Conservation (phyloP, 2,329 filamentous ascomycete species). For the Diaporthe citri region DNA sequence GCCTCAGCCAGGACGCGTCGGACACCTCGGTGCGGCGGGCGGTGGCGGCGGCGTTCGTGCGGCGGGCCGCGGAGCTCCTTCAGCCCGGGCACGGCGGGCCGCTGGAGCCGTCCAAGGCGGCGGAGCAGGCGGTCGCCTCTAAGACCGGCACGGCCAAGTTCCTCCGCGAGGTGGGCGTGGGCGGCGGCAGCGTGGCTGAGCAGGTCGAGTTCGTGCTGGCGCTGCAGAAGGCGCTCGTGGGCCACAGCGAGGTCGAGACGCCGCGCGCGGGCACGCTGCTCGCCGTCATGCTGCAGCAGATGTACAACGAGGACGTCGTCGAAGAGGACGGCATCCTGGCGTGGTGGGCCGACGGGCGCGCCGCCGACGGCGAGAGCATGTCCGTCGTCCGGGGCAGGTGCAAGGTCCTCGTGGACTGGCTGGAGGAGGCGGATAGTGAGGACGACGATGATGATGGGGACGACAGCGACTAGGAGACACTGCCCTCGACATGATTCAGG, state of each 20-base stretch:
- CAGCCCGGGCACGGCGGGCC: constrained; percentile 60
- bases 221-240: constrained; percentile 82
- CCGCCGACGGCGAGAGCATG: constrained; percentile 77
- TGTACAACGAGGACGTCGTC: constrained; percentile 86
- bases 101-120: constrained; percentile 73
- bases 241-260: constrained; percentile 65
- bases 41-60: constrained; percentile 86
- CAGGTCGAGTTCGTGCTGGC: constrained; percentile 89
- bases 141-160: constrained; percentile 68
- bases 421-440: constrained; percentile 81
- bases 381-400: constrained; percentile 78
- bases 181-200: constrained; percentile 76
- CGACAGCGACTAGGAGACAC: constrained; percentile 36
- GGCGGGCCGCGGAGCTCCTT: constrained; percentile 79
- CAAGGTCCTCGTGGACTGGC: constrained; percentile 84
- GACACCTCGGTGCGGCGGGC: constrained; percentile 90
- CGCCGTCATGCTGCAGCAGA: constrained; percentile 82
- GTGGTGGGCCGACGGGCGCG: constrained; percentile 87
- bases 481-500: not conserved
- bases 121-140: constrained; percentile 70
- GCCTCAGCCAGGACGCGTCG: constrained; percentile 90
- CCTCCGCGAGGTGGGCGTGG: constrained; percentile 70
- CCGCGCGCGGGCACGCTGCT: constrained; percentile 72
- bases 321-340: constrained; percentile 89
- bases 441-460: constrained; percentile 75